phyloP scores from a whole-genome alignment of 441 rosid genomes.

The Gossypium davidsonii region DNA sequence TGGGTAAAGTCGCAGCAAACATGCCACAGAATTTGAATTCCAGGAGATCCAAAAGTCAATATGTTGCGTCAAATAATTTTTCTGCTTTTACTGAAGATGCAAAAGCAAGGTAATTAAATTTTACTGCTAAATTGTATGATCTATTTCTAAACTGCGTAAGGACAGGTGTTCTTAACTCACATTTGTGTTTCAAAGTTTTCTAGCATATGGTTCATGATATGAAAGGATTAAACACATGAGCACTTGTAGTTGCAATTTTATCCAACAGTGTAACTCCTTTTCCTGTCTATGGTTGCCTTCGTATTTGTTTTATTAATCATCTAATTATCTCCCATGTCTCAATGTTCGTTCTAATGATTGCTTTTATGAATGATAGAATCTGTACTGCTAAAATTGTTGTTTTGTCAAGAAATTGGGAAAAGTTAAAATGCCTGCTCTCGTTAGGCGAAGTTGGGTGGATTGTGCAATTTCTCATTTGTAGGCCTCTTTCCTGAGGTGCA shows the following conservation, averaged over 20 bases:
- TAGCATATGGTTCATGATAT: not conserved
- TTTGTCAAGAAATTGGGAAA: not conserved
- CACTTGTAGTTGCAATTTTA: not conserved
- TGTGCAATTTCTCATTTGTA: not conserved
- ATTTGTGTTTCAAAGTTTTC: not conserved
- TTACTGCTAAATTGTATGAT: not conserved
- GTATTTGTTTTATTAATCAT: not conserved
- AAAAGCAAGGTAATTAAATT: conserved; percentile 61
- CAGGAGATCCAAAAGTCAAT: conserved; percentile 34
- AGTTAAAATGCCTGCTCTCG: not conserved
- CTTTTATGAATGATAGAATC: not conserved
- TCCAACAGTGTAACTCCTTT: not conserved
- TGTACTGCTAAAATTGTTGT: not conserved
- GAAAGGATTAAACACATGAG: not conserved
- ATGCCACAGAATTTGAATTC: conserved; percentile 33
- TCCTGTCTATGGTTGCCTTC: not conserved
- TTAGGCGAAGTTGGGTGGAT: not conserved
- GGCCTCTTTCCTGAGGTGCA: not conserved
- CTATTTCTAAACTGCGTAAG: conserved; percentile 1
- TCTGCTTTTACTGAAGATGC: conserved; percentile 52
- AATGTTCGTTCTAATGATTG: not conserved
- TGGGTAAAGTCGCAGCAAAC: conserved; percentile 36
- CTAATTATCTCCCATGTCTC: not conserved
- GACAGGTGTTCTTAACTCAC: not conserved
- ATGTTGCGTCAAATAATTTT: conserved; percentile 47